Conservation (phyloP, 1,284 basidiomycete species). For the Puccinia novopanici region DNA sequence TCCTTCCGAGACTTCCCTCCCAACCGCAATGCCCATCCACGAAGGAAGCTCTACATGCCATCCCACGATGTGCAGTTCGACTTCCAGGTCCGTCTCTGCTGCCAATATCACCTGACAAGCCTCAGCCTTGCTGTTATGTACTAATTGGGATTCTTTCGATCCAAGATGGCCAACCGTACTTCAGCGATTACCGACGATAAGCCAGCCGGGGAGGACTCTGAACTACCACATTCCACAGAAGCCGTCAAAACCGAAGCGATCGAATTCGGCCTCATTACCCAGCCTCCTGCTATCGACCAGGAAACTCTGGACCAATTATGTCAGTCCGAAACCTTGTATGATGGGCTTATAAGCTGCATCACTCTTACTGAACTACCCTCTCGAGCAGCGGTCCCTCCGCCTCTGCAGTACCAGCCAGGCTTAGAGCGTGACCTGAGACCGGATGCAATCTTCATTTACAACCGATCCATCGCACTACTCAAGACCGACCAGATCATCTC, state of each 20-base stretch:
- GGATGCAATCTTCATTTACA: slow-evolving; percentile 41
- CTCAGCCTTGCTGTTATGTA: no score
- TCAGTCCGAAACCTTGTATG: neutral
- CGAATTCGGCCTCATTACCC: slow-evolving; percentile 8
- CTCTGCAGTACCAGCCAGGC: slow-evolving; percentile 26
- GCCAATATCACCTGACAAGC: neutral
- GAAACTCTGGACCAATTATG: slow-evolving; percentile 6
- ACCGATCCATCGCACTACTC: slow-evolving; percentile 38
- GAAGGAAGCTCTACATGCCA: slow-evolving; percentile 21
- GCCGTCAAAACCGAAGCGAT: neutral
- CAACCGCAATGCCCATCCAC: neutral
- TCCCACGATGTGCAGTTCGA: slow-evolving; percentile 7
- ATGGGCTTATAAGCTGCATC: no score
- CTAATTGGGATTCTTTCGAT: neutral
- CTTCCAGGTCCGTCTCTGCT: slow-evolving; percentile 13
- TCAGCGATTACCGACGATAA: neutral
- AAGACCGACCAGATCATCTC: slow-evolving; percentile 39
- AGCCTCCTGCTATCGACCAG: slow-evolving; percentile 14
- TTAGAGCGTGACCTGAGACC: slow-evolving; percentile 32
- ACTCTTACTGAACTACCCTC: neutral
- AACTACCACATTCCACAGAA: neutral
- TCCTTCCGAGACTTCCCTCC: slow-evolving; percentile 18
- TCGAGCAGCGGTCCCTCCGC: slow-evolving; percentile 24
- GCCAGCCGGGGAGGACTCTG: neutral
- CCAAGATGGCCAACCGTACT: slow-evolving; percentile 11